Evolutionary conservation across 2,329 filamentous ascomycete species (phyloP), one percentile per base, ranked within the genome.

Genomic region (Pseudocercospora eumusae): DNA sequence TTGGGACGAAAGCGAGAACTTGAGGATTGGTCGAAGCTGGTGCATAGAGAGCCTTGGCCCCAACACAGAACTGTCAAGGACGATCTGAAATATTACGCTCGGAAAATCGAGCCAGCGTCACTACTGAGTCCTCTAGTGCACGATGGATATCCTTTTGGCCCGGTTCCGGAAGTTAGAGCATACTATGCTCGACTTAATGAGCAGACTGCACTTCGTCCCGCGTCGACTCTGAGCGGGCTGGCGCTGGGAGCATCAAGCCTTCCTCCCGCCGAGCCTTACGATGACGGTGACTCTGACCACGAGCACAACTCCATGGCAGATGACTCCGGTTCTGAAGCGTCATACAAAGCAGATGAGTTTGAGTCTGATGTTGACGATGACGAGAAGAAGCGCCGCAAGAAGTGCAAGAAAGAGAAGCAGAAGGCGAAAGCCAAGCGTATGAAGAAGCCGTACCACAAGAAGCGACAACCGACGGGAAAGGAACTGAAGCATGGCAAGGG

Each of bases 221-320:
- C 15, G 8, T 18, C 36, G 5, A 8, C 36, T 40, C 15, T 7
- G 1, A 18, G 36, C 9, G 36, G 6, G 15, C 15, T 8, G 10
- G 36, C 1, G 1, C 36, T 40, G 5, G 36, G 15, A 18, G 13
- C 15, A 40, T 18, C 36, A 40, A 11, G 10, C 36, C 15, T 40
- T 40, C 36, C 15, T 40, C 36, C 36, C 9, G 10, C 7, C 36
- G 36, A 40, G 15, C 36, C 36, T 40, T 13, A 18, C 10, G 36
- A 40, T 4, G 36, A 40, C 10, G 15, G 15, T 36, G n/a, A 40
- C 15, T 40, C 10, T 5, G 36, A 18, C 5, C 36, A 18, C 15
- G 36, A 40, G 15, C 15, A 40, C 69, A 60, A 5, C 20, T 47
- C 21, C 20, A 8, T 23, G 18, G 44, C 44, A 8, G 21, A 13